Evolutionary conservation across 2,329 filamentous ascomycete species (phyloP), one percentile per base, ranked within the genome.

Genomic region (Fusarium cicatricum): DNA sequence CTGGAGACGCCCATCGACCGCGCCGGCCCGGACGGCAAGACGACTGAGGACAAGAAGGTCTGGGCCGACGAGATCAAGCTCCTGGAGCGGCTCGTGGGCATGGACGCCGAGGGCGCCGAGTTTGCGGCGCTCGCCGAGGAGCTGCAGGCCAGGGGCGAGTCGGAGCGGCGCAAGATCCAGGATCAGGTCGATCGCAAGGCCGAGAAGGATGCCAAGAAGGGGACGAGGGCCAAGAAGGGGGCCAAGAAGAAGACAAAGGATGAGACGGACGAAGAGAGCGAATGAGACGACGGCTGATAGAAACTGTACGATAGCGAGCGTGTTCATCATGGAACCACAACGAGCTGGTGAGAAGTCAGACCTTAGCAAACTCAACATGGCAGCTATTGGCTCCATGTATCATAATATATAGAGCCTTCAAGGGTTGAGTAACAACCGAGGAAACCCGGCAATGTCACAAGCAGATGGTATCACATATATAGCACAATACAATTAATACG

Each of bases 1-100:
- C 83, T 99, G 8, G 95, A 99, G 79, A 99, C 95, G n/a, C 95
- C 95, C 6, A 94, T 95, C 60, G 91, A 96, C 58, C 82, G 82
- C 32, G 85, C 85, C 39, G 87, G 84, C 15, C 77, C 81, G 41
- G 81, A 88, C 61, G 89, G 89, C 37, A 88, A 88, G 73, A 81
- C 82, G 23, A 74, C 87, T 32, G 90, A 96, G 70, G 92, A 97
- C 73, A 91, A 88, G 73, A 80, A 85, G 47, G 83, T 97, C 14
- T 98, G 94, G 93, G 92, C 93, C 1, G 83, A 88, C 39, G 95
- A 99, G 78, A 98, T 99, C 76, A 97, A 97, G 78, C 79, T 98
- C 61, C 82, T 99, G 5, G 95, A 99, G 76, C 87, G 87, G 39
- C 79, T 99, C 44, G 89, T 97, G 34, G 94, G 88, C 8, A 91